A percentile compares a stretch with the other conserved stretches of the same genome.
Evolutionary conservation across 257 asterid species (phyloP).

Genomic region (Solanum pennellii): DNA sequence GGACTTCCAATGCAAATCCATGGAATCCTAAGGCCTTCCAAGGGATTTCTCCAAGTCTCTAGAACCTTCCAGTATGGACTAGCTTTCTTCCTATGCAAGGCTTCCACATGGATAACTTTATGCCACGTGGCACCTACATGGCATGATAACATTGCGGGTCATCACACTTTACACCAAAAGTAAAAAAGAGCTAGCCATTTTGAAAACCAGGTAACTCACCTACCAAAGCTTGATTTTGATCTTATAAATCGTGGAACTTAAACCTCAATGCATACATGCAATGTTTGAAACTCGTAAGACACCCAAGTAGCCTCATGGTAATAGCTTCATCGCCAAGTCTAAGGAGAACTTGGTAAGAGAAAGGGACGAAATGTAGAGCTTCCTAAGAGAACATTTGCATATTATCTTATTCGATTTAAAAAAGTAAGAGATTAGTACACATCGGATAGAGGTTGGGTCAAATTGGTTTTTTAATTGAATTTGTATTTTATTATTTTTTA

Average conservation of each 20-base stretch:
- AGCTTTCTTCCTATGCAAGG: too few relatives aligned
- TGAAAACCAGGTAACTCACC: neutral
- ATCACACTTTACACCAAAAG: too few relatives aligned
- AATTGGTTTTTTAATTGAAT: neutral
- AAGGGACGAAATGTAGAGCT: neutral
- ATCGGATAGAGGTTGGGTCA: neutral
- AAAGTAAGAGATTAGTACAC: neutral
- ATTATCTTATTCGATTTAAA: neutral
- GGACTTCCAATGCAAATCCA: too few relatives aligned
- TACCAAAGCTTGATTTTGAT: neutral
- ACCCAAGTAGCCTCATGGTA: neutral
- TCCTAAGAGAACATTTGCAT: neutral
- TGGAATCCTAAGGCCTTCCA: too few relatives aligned
- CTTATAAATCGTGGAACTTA: neutral
- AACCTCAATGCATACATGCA: neutral
- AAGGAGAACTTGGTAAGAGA: neutral
- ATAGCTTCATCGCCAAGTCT: neutral
- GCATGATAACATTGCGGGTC: too few relatives aligned
- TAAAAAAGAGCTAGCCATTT: too few relatives aligned
- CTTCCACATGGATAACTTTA: too few relatives aligned
- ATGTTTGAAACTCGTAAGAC: neutral
- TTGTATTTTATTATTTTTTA: too few relatives aligned
- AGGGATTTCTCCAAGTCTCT: too few relatives aligned
- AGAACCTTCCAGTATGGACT: too few relatives aligned
- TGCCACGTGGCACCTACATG: too few relatives aligned